Evolutionary conservation across 1,139 yeast genomes (phyloP), one percentile per base, ranked within the genome.

Genomic region (Diutina catenulata): DNA sequence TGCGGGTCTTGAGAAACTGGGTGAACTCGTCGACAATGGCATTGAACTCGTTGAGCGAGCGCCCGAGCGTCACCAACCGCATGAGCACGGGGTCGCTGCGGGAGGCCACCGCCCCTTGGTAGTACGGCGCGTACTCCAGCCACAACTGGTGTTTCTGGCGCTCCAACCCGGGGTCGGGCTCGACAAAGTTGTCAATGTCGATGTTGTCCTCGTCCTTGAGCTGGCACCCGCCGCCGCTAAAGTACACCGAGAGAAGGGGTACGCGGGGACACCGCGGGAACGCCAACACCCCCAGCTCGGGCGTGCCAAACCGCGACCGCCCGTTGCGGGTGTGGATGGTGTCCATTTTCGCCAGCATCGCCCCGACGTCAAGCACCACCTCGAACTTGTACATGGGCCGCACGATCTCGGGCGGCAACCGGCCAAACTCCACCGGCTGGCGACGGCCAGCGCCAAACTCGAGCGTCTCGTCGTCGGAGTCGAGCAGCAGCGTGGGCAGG

Each of bases 31-130:
- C 62, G 22, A 78, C 76, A 28, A 68, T 55, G 3, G 46, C 39
- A 40, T 70, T 68, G 79, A 86, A 76, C 49, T 81, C 91, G 44
- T 74, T 74, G 40, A 81, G 52, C n/a, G 82, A 64, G 41, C 74
- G 67, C 7, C 87, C 88, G 23, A 78, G 60, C 42, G 71, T 58
- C 19, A 42, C 40, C 41, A 47, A 42, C 16, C 44, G 25, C 18
- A 28, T 6, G 5, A 31, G 20, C 13, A 13, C 5, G n/a, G 35
- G 18, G 29, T 27, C 29, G 7, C 13, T n/a, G 4, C 15, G 15
- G 6, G 5, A 14, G 19, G 7, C 13, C 14, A n/a, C 14, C 10
- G 10, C 18, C 2, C 15, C 15, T 31, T 31, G 16, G 13, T 21
- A 31, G 11, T 31, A 31, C 13, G 14, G 21, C 4, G 35, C 11